A percentile compares a stretch with the other conserved stretches of the same genome.
Conservation (phyloP, 495 filamentous ascomycete species). For the Penicillium manginii region DNA sequence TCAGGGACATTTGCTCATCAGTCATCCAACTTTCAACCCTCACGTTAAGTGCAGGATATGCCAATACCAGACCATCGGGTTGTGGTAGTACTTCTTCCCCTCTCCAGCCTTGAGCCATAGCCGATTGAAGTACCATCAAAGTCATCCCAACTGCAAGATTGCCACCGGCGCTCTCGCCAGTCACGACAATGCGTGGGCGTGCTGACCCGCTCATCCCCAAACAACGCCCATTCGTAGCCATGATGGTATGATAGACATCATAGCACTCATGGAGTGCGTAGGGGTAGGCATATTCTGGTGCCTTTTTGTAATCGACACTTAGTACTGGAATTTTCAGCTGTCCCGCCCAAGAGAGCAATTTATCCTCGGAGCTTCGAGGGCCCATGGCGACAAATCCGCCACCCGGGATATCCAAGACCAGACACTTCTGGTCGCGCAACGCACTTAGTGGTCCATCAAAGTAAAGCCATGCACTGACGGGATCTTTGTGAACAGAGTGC, state of each 20-base stretch:
- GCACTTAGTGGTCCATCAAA: slow-evolving; percentile 85
- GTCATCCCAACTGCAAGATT: slow-evolving; percentile 83
- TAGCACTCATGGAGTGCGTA: slow-evolving; percentile 96
- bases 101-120: slow-evolving; percentile 57
- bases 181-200: slow-evolving; percentile 75
- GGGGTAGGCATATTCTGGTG: slow-evolving; percentile 92
- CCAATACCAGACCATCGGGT: slow-evolving; percentile 80
- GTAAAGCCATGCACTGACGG: slow-evolving; percentile 88
- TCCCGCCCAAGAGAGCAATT: slow-evolving; percentile 85
- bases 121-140: slow-evolving; percentile 84
- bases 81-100: slow-evolving; percentile 67
- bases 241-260: slow-evolving; percentile 85
- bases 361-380: slow-evolving; percentile 88
- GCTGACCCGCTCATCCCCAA: slow-evolving; percentile 77
- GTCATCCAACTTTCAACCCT: slow-evolving; percentile 99
- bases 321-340: slow-evolving; percentile 82
- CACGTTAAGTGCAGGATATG: slow-evolving; percentile 91
- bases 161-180: slow-evolving; percentile 91
- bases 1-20: slow-evolving; percentile 94
- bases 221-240: slow-evolving; percentile 76
- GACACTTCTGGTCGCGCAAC: slow-evolving; percentile 71
- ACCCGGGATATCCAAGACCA: slow-evolving; percentile 92
- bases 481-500: slow-evolving; percentile 77
- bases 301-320: slow-evolving; percentile 92
- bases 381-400: slow-evolving; percentile 97